Base-by-base conservation (phyloP, 139 green algal species). In the Chlamydomonas sp. region DNA sequence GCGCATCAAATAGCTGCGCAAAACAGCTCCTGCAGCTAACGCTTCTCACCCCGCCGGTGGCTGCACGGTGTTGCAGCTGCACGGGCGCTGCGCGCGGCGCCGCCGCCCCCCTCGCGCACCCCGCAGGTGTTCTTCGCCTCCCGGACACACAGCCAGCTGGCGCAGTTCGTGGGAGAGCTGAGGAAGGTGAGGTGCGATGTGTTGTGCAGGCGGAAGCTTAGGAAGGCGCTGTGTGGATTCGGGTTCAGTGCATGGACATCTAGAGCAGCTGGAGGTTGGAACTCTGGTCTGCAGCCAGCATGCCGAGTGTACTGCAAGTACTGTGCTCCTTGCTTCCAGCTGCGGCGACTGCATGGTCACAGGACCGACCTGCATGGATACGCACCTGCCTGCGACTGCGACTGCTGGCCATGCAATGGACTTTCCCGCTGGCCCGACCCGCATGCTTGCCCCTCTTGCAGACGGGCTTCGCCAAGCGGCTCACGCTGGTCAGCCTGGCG, bases 121-220 rank as follows among this genome's bases (percentile, higher is more conserved):
- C 75, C 84, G 58, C 96, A 99, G 94, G 90, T 99, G 1, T 97
- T 98, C 86, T 98, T 99, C 90, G 97, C 94, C 89, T 98, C 93
- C 93, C 89, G 98, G 15, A 99, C 98, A 8, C 98, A 99, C 92
- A 99, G 96, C 20, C 98, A 99, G 95, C 95, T 99, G 58, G 95
- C 93, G n/a, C 97, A 99, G 86, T 96, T 97, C 91, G 93, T 97
- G 72, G 88, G 89, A 0, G 97, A 99, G 93, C 91, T 99, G 49
- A 49, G 61, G 61, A 31, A 49, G 82, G 82, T 86, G 31, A 78
- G 90, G 18, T 91, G 94, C 61, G 15, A 16, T 2, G 31, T 49
- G 31, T 49, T 49, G 31, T 49, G 31, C 31, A 49, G 31, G 31
- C 31, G 31, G 31, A 49, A 49, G 31, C 31, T 49, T 49, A 49